Base-by-base conservation (phyloP, 2,329 filamentous ascomycete genomes). In the Aquanectria penicillioides region DNA sequence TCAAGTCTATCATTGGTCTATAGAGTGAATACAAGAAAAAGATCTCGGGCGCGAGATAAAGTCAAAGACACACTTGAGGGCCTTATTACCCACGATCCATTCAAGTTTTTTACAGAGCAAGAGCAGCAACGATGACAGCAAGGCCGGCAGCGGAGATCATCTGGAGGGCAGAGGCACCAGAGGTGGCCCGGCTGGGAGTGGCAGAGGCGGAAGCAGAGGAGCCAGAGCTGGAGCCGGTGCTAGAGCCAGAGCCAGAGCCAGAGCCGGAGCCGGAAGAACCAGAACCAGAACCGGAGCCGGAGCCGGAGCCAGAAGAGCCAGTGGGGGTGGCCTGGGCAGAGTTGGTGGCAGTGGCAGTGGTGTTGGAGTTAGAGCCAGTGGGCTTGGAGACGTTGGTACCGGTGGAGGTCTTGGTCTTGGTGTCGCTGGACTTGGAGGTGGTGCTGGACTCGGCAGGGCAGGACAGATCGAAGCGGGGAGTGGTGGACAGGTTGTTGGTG, bases 401-500 rank as follows among this genome's bases (percentile, higher is more conserved):
- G 18, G 63, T 52, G 20, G 61, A 58, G 7, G 62, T 43, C 28
- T 57, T 49, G 23, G 62, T 51, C 9, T 46, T 55, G 51, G 60
- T 60, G 13, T 52, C 56, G 26, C 69, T 58, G 17, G 43, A 64
- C 20, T 68, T 59, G 36, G 44, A 60, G 8, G 58, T 63, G 23
- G 55, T 54, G 46, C 49, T 22, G 28, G 33, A 37, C 33, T 59
- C 43, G 7, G 46, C 53, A 34, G 28, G 80, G 78, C 84, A 87
- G 66, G 76, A 80, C 53, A 87, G 78, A 71, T 87, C 77, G 73
- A 82, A 86, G 51, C 75, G 73, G 37, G 84, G 79, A 22, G 71
- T 81, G 66, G 80, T 83, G 61, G 76, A 80, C 49, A 86, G 77
- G 69, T 85, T 74, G 59, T 83, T 74, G 69, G 81, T 84, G 62